These are phyloP conservation scores for Glaciozyma antarctica DNA, from an alignment of 768 basidiomycete genomes.

Conservation along the genomic window DNA sequence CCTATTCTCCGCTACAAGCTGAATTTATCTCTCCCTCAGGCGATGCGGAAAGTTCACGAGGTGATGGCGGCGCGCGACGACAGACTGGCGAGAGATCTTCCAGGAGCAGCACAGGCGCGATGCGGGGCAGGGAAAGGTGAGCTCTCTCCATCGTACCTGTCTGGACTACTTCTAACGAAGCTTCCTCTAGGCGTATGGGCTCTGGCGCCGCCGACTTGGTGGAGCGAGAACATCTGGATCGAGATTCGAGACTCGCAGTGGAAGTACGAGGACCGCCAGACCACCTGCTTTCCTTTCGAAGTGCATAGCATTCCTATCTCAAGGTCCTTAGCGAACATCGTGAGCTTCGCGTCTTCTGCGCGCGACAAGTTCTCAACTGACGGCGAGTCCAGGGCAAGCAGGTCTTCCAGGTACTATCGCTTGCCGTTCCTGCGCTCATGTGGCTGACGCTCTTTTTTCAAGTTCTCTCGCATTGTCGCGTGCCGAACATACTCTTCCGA, in stretches of 20 bases:
- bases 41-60: conserved; percentile 4
- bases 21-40: neutral
- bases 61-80: neutral
- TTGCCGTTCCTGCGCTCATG: neutral
- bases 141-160: neutral
- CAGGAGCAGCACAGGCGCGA: conserved; percentile 18
- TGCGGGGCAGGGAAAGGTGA: conserved; percentile 19
- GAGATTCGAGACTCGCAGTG: conserved; percentile 27
- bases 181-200: conserved; percentile 21
- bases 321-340: neutral
- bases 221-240: conserved; percentile 14
- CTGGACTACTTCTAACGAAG: neutral
- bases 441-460: neutral
- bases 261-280: conserved; percentile 21
- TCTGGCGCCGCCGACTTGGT: neutral
- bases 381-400: conserved; percentile 19
- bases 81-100: neutral
- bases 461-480: conserved; percentile 22
- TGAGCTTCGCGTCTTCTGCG: neutral
- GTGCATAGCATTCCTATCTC: conserved; percentile 13
- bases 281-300: conserved; percentile 9
- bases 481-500: conserved; percentile 3
- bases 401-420: conserved; percentile 11
- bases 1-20: neutral
- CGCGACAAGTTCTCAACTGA: neutral